phyloP scores from a whole-genome alignment of 192 early-diverging fungal genomes.

The Rhizophlyctis rosea region DNA sequence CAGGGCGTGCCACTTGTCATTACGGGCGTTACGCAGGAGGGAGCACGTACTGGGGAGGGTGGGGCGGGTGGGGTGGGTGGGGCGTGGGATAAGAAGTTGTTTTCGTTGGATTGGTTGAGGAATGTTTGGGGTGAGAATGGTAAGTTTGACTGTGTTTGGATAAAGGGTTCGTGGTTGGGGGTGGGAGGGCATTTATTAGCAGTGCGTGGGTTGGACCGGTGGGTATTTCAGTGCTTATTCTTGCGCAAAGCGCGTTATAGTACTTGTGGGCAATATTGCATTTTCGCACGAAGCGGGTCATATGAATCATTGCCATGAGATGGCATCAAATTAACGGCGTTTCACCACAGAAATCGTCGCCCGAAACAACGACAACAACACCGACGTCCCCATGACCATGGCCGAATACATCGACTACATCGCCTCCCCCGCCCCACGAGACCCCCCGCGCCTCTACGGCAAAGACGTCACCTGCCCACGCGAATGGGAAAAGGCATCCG shows the following conservation, averaged over 20 bases:
- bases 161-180: too few species aligned
- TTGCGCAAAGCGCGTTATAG: too few species aligned
- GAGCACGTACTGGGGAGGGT: too few species aligned
- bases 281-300: too few species aligned
- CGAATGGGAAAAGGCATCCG: constrained; percentile 14
- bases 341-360: background rate
- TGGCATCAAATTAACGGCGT: background rate
- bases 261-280: too few species aligned
- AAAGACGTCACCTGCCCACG: constrained; percentile 26
- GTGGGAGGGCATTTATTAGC: background rate
- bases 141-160: background rate
- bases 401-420: background rate
- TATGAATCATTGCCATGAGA: too few species aligned
- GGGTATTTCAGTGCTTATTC: too few species aligned
- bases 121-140: background rate
- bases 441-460: constrained; percentile 17
- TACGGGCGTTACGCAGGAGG: background rate
- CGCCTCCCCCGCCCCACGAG: background rate
- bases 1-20: background rate
- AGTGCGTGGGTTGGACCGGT: too few species aligned
- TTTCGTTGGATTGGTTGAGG: background rate
- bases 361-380: background rate
- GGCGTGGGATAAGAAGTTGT: background rate
- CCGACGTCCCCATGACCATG: background rate
- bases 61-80: too few species aligned